These are phyloP conservation scores for Pyrus betulifolia DNA, from an alignment of 306 rosid species.

Conservation along the genomic window DNA sequence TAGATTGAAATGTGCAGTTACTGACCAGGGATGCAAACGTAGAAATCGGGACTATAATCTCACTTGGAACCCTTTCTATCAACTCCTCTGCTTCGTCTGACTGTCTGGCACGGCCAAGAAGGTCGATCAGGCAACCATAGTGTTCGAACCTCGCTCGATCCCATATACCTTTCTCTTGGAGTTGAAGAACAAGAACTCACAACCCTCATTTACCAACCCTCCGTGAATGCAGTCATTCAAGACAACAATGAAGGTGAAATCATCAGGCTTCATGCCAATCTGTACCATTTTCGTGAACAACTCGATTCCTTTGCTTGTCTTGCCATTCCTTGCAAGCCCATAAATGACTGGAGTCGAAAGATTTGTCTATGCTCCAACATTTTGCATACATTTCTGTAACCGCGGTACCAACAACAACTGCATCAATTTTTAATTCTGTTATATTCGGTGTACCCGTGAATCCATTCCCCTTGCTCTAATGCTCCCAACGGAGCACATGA, in stretches of 20 bases:
- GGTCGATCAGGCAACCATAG: slow-evolving; percentile 65
- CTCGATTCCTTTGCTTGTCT: too few species aligned
- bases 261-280: slow-evolving; percentile 39
- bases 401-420: slow-evolving; percentile 66
- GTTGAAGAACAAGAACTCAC: slow-evolving; percentile 18
- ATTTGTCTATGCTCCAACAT: slow-evolving; percentile 56
- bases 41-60: too few species aligned
- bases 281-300: too few species aligned
- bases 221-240: slow-evolving; percentile 65
- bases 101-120: slow-evolving; percentile 70
- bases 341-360: slow-evolving; percentile 68
- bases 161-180: slow-evolving; percentile 39
- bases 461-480: slow-evolving; percentile 65
- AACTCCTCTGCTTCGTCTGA: slow-evolving; percentile 64
- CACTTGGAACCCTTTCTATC: slow-evolving; percentile 3
- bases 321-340: slow-evolving; percentile 35
- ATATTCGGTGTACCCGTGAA: slow-evolving; percentile 40
- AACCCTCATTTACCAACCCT: slow-evolving; percentile 65
- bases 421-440: slow-evolving; percentile 41
- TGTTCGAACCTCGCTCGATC: slow-evolving; percentile 60
- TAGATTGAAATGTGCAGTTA: too few species aligned
- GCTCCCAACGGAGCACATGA: slow-evolving; percentile 50
- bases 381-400: slow-evolving; percentile 64
- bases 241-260: slow-evolving; percentile 52
- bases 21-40: too few species aligned